Base-by-base conservation (phyloP, 805 yeast genomes). In the Pachysolen tannophilus region DNA sequence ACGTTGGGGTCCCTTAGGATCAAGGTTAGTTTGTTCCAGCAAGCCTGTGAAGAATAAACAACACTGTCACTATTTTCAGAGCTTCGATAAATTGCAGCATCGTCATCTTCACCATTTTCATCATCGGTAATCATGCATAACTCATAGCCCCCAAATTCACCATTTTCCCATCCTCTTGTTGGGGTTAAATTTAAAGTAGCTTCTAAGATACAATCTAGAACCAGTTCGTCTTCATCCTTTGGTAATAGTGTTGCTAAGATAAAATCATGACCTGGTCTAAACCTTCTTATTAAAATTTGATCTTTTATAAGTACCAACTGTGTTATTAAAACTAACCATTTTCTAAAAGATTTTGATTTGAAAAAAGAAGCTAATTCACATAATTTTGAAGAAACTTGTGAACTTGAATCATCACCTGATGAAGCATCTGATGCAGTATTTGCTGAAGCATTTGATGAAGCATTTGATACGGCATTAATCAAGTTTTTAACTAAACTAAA, bases 101-200 rank as follows among this genome's bases (percentile, higher is more conserved):
- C 96, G 49, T 60, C 69, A 17, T 63, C 70, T 3, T 59, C 67
- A 4, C 54, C 63, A 3, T 60, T 67, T 2, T 57, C 67, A 2
- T 59, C 65, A 30, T 72, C 73, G 41, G 69, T 61, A n/a, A 69
- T 63, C 94, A 92, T 84, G 50, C 90, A 80, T 35, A 94, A 63
- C 51, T 92, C 97, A 58, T 94, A 92, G 2, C 97, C 99, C 25
- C 99, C 99, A 32, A 68, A 61, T 48, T 85, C 95, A n/a, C 94
- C 94, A 23, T 73, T 65, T 32, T 76, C 84, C 96, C 97, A 90
- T 26, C 84, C 84, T 39, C 63, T 60, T 2, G 82, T 69, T 1
- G 96, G 95, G 0, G 97, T 90, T 30, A 92, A 55, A 37, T 78
- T 75, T 38, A 90, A 57, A 0, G 94, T 83, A 3, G 87, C 92